Base-by-base conservation (phyloP, 345 rosid species). In the Fremontodendron californicum region DNA sequence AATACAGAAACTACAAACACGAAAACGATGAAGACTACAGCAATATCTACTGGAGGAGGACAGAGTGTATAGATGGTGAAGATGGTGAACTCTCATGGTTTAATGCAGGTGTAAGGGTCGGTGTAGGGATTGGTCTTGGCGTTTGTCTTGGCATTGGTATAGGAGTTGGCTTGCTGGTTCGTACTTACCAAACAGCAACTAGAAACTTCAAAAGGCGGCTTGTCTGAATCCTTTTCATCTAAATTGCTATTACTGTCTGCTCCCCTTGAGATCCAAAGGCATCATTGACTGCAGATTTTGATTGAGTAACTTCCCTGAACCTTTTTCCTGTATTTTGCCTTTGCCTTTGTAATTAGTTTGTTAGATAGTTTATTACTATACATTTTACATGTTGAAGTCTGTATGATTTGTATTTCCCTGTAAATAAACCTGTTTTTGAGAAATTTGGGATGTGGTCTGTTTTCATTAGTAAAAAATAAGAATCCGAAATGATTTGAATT, bases 71-170 rank as follows among this genome's bases (percentile, higher is more conserved):
- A 75, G 97, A 90, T 11, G 84, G 86, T 13, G 97, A 91, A 85
- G 96, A 92, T 57, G 97, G 98, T 1, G 97, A 93, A 79, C 90
- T 95, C 67, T 89, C 97, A 3, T 95, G 97, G 99, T 93, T 93
- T 79, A 95, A 92, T 75, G 97, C 99, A 0, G 99, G 99, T 49
- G 97, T 95, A 35, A 85, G 98, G 61, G 99, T 91, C 77, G 98
- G 99, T 43, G 98, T 95, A 12, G 99, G 99, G 40, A 92, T 95
- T 40, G 98, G 98, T 21, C 99, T 95, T 31, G 96, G 99, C 62
- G 87, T 93, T 75, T 95, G 96, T 67, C 86, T 95, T 48, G 97
- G 96, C 72, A 37, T 92, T 4, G 98, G 99, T 23, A 80, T 95
- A 78, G 99, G 99, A 57, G 97, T 93, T 29, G 98, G 99, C 64